Base-by-base conservation (phyloP, 371 early-diverging fungal genomes). In the Scutellospora calospora region DNA sequence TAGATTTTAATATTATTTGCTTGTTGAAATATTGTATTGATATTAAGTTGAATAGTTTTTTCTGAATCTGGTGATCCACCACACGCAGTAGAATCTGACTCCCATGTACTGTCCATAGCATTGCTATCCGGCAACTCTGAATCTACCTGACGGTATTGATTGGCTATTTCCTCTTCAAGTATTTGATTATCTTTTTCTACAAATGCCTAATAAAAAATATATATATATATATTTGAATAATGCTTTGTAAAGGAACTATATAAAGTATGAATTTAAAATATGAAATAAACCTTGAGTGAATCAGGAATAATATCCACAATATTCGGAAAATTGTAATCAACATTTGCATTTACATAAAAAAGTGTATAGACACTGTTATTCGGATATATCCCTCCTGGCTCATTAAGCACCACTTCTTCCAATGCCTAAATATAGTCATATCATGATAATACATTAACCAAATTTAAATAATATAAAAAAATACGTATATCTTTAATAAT, bases 271-370 rank as follows among this genome's bases (percentile, higher is more conserved):
- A 33, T 14, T 27, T 27, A 45, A 71, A 18, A 45, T 2, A 18
- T 18, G 45, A 51, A 51, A 51, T 45, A 3, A 18, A 77, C 77
- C 77, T 63, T 77, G 14, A 77, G 63, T 20, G 77, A 62, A 45
- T 22, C 6, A 22, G 52, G 52, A 51, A 77, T 77, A 12, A 63
- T 20, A 63, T 60, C 55, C 5, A 5, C 16, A 35, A 60, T 35
- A 25, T 76, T 27, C 14, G 60, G 16, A 14, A 76, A 41, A 38
- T 76, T 76, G 29, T 59, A 22, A 59, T 59, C 59, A 49, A 12
- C n/a, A 22, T 63, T 22, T 29, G 35, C 45, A 63, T 62, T 20
- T 29, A 77, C 77, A 63, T 77, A 77, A 51, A 77, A 38, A 20
- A 77, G 77, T 20, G 77, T 45, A 45, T 62, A 49, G 9, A 77